Percentiles rank a stretch among this genome's conserved stretches.
phyloP scores from a whole-genome alignment of 2,329 filamentous ascomycete species.

The Ophiobolus disseminans region DNA sequence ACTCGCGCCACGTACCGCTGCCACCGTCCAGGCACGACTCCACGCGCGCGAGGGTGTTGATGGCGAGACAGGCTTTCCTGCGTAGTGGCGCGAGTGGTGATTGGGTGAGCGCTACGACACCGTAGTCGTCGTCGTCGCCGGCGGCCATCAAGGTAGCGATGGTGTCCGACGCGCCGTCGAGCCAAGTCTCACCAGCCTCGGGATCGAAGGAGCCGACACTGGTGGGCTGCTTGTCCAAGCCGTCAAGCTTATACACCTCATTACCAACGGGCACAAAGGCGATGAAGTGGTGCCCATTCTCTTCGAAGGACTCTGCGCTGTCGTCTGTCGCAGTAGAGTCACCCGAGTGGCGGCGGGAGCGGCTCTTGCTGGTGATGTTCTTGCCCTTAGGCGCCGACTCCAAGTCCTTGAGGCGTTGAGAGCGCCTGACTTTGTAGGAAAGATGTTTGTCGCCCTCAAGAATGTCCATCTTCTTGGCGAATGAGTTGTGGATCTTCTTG shows the following conservation, averaged over 20 bases:
- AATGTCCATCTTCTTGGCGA: slow-evolving; percentile 67
- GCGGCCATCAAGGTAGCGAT: slow-evolving; percentile 73
- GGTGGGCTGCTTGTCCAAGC: slow-evolving; percentile 74
- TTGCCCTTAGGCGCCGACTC: slow-evolving; percentile 12
- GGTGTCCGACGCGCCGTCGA: slow-evolving; percentile 66
- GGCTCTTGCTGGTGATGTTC: slow-evolving; percentile 45
- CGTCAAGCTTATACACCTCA: slow-evolving; percentile 87
- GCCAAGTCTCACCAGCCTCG: slow-evolving; percentile 64
- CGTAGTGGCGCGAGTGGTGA: slow-evolving; percentile 65
- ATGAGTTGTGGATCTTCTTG: slow-evolving; percentile 85
- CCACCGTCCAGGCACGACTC: slow-evolving; percentile 50
- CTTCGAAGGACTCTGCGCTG: slow-evolving; percentile 57
- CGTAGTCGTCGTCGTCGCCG: slow-evolving; percentile 75
- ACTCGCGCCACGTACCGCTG: slow-evolving; percentile 54
- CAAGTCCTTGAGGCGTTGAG: slow-evolving; percentile 28
- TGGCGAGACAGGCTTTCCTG: slow-evolving; percentile 52
- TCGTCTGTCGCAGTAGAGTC: slow-evolving; percentile 42
- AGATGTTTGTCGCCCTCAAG: slow-evolving; percentile 79
- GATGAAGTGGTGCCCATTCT: slow-evolving; percentile 84
- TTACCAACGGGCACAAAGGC: slow-evolving; percentile 82
- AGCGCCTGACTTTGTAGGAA: slow-evolving; percentile 60
- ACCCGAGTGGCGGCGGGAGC: slow-evolving; percentile 34
- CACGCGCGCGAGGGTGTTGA: slow-evolving; percentile 53
- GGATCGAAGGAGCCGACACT: slow-evolving; percentile 58
- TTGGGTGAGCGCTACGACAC: slow-evolving; percentile 75